Evolutionary conservation across 2,329 filamentous ascomycete genomes (phyloP), one percentile per base, ranked within the genome.

Genomic region (Chrysoporthe puriensis): DNA sequence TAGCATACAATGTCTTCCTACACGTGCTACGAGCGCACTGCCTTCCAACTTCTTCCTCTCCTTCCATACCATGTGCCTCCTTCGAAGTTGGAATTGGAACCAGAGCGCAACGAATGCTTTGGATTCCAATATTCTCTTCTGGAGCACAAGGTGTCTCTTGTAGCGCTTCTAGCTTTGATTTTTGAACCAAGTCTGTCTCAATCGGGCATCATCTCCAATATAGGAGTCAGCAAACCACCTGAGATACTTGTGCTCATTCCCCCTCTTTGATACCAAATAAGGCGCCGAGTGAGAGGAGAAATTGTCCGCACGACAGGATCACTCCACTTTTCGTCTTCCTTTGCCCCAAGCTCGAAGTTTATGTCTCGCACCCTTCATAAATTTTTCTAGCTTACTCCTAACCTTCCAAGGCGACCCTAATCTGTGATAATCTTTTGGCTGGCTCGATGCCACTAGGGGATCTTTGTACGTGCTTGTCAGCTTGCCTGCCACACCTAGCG

Each of bases 341-440:
- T 52, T 70, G 32, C 68, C 48, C 68, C 68, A 70, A 18, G 44
- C 61, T 34, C 68, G 66, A 21, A 70, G 59, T 21, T 57, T 68
- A 21, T 70, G 64, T 46, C 52, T 69, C 5, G 67, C 69, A 3
- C 62, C 67, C 59, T 63, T 66, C 62, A 70, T 60, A 3, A 69
- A 56, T 46, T 26, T 70, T 57, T 48, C 56, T 61, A 66, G 44
- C n/a, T 57, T 69, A 26, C 58, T 67, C 56, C 64, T 67, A 14
- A 70, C 54, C 46, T 48, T 64, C 9, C 67, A 46, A 26, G 48
- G 57, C n/a, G 32, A 18, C 44, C 4, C 26, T 3, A 18, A 26
- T 2, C 14, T 58, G 26, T 50, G 16, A 18, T 61, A 59, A 54
- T 21, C 6, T 14, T 26, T 65, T 26, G 40, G 7, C 44, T 46